Evolutionary conservation across 2,329 filamentous ascomycete genomes (phyloP), one percentile per base, ranked within the genome.

Genomic region (Penicillium olsonii): DNA sequence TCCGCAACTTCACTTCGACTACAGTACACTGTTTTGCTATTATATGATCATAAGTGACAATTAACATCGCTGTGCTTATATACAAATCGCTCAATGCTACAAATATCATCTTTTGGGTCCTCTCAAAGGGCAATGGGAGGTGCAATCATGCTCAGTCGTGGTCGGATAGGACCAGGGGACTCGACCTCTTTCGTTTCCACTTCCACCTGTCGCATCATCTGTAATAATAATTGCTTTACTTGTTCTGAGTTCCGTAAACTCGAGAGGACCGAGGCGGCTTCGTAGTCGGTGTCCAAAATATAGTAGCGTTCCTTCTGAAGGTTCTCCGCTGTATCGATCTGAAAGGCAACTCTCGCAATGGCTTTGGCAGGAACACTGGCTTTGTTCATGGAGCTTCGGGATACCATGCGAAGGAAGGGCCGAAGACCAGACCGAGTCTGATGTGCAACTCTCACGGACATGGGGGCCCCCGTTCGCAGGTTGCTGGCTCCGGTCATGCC

Each of bases 301-400:
- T 63, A 68, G 58, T 70, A 69, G 42, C 61, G 59, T 46, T 69
- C 66, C 42, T 55, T 62, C 24, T 59, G 59, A 54, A 57, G 61
- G 38, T 54, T 60, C 59, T 62, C 63, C 58, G 66, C 64, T 39
- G 54, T 52, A 19, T 62, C 57, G 22, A 50, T 53, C 37, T 65
- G 65, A 55, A 70, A 71, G 60, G 68, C 64, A 19, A 70, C 57
- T 60, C 60, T 66, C 38, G 64, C 61, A 37, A 71, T 67, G 37
- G 58, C 60, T 48, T 68, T 70, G 45, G 67, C 68, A 34, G 68
- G 66, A 45, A 69, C 65, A 48, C 55, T 64, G 40, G 64, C 57
- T 46, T 63, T 65, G 53, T 71, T 71, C 48, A 69, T 65, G 9
- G 64, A 61, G 37, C 61, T 67, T 50, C 66, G 66, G 44, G 67